Evolutionary conservation across 352 stramenopile species (phyloP).

Genomic region (Aphanomyces stellatus): DNA sequence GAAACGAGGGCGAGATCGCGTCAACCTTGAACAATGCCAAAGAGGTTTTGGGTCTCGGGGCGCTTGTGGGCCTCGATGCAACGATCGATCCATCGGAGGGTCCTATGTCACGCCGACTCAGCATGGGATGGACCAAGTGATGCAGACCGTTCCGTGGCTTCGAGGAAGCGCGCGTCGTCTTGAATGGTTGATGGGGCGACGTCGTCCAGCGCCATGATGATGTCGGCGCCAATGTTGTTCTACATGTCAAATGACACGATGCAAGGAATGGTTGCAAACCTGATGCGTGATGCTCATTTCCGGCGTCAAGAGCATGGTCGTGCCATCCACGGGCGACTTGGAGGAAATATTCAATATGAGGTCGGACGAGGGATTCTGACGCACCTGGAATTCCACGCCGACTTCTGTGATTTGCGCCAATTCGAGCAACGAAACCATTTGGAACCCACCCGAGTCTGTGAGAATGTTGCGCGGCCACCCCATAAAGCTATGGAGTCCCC

Average conservation of each 20-base stretch:
- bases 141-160: constrained; percentile 80
- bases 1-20: background rate
- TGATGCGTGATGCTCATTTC: constrained; percentile 89
- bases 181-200: constrained; percentile 87
- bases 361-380: constrained; percentile 1
- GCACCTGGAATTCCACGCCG: constrained; percentile 50
- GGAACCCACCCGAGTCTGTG: constrained; percentile 97
- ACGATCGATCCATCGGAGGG: constrained; percentile 93
- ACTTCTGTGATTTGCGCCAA: constrained; percentile 90
- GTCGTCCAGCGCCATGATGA: constrained; percentile 98
- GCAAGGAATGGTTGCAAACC: background rate
- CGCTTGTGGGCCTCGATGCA: constrained; percentile 87
- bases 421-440: constrained; percentile 95
- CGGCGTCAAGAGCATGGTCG: constrained; percentile 89
- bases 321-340: constrained; percentile 87
- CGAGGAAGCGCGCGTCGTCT: constrained; percentile 84
- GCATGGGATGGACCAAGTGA: too few relatives aligned
- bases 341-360: constrained; percentile 76
- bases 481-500: constrained; percentile 96
- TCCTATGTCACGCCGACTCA: too few relatives aligned
- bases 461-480: constrained; percentile 90
- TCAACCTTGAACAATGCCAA: constrained; percentile 91
- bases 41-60: constrained; percentile 90
- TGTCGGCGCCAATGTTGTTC: constrained; percentile 95
- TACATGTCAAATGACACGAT: too few relatives aligned